A percentile compares a stretch with the other conserved stretches of the same genome.
Conservation (phyloP, 768 basidiomycete species). For the Naganishia randhawae region DNA sequence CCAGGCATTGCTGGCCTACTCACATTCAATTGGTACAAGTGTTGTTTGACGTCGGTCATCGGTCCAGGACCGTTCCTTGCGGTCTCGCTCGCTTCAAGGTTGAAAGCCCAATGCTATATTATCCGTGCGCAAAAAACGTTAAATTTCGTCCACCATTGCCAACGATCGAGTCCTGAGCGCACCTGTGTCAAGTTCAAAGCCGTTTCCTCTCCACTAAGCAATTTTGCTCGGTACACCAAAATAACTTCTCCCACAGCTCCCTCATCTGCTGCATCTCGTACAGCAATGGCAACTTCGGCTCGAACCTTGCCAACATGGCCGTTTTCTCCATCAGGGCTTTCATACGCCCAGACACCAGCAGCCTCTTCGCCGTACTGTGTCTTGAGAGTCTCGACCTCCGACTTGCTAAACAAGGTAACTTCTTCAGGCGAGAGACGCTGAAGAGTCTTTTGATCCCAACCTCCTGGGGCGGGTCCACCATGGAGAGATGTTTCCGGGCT, state of each 20-base stretch:
- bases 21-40: conserved; percentile 22
- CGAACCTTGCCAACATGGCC: conserved; percentile 28
- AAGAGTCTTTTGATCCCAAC: conserved; percentile 30
- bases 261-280: conserved; percentile 8
- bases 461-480: conserved; percentile 23
- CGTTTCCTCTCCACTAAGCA: conserved; percentile 23
- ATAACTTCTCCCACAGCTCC: conserved; percentile 22
- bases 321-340: conserved; percentile 27
- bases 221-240: conserved; percentile 29
- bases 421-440: conserved; percentile 9
- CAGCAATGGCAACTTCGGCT: conserved; percentile 24
- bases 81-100: conserved; percentile 25
- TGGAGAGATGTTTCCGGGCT: conserved; percentile 23
- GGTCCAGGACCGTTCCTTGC: conserved; percentile 22
- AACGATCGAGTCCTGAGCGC: neutral
- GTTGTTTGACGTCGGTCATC: conserved; percentile 19
- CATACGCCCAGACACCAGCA: conserved; percentile 31
- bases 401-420: conserved; percentile 5
- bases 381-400: conserved; percentile 18
- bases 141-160: neutral
- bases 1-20: neutral
- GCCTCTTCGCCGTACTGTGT: conserved; percentile 2
- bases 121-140: too few relatives aligned
- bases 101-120: conserved; percentile 31
- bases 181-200: conserved; percentile 33